Percentiles rank a stretch among this genome's conserved stretches.
These are phyloP conservation scores for Colletotrichum aenigma DNA, from an alignment of 2,329 filamentous ascomycete genomes.

Conservation along the genomic window DNA sequence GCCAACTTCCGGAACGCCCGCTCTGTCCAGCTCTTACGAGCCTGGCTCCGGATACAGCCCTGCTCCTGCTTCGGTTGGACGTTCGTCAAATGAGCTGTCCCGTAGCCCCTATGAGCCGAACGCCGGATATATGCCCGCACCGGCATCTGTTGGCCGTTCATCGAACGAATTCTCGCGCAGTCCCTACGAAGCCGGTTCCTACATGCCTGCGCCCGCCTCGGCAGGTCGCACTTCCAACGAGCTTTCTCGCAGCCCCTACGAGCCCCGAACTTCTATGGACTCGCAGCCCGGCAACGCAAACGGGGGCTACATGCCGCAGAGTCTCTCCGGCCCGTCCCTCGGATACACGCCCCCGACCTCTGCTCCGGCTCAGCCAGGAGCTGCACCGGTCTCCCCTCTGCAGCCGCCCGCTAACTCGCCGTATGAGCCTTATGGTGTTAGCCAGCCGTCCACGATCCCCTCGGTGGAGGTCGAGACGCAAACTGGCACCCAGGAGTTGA, in stretches of 20 bases:
- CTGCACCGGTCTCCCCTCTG: neutral
- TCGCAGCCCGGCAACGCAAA: slow-evolving; percentile 32
- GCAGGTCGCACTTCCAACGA: slow-evolving; percentile 32
- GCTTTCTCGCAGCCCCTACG: slow-evolving; percentile 26
- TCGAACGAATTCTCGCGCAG: slow-evolving; percentile 34
- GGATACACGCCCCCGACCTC: slow-evolving; percentile 28
- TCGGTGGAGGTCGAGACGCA: neutral
- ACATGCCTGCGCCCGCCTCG: slow-evolving; percentile 24
- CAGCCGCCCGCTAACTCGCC: slow-evolving; percentile 13
- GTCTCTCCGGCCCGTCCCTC: slow-evolving; percentile 28
- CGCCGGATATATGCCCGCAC: slow-evolving; percentile 23
- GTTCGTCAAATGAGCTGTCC: slow-evolving; percentile 32
- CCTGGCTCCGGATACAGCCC: slow-evolving; percentile 23
- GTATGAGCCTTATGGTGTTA: slow-evolving; percentile 21
- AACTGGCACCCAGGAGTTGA: neutral
- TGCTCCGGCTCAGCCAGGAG: neutral
- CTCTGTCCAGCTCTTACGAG: slow-evolving; percentile 28
- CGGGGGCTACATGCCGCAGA: slow-evolving; percentile 35
- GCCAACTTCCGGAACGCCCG: slow-evolving; percentile 35
- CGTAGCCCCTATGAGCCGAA: slow-evolving; percentile 22
- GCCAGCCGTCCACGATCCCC: neutral
- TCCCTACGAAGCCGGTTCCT: slow-evolving; percentile 26
- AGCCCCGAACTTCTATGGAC: slow-evolving; percentile 47
- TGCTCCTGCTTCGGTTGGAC: slow-evolving; percentile 24
- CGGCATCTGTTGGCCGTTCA: neutral